Percentiles rank a stretch among this genome's conserved stretches.
These are phyloP conservation scores for Waltergamsia citrina DNA, from an alignment of 2,329 filamentous ascomycete genomes.

Conservation along the genomic window DNA sequence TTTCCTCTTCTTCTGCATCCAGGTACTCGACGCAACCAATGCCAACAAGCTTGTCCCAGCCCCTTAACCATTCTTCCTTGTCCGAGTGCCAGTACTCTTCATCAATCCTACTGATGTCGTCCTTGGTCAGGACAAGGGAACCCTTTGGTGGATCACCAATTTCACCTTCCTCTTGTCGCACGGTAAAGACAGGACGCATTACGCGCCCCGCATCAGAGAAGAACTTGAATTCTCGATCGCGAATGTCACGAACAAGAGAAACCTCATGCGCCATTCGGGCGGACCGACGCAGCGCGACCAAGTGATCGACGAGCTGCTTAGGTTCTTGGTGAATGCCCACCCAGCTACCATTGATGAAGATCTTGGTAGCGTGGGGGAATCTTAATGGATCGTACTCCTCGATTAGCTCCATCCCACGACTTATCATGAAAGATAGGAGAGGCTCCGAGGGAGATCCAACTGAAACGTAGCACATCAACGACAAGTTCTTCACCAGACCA, in stretches of 20 bases:
- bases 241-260: constrained; percentile 89
- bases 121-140: constrained; percentile 72
- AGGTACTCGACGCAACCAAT: constrained; percentile 89
- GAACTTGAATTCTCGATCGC: constrained; percentile 96
- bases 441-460: constrained; percentile 87
- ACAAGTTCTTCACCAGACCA: constrained; percentile 94
- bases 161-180: constrained; percentile 75
- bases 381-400: constrained; percentile 86
- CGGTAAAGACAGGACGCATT: constrained; percentile 85
- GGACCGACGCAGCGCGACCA: constrained; percentile 68
- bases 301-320: constrained; percentile 70
- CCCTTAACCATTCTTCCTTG: constrained; percentile 53
- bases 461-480: constrained; percentile 96
- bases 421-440: constrained; percentile 91
- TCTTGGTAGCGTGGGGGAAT: constrained; percentile 89
- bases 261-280: constrained; percentile 86
- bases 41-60: constrained; percentile 80
- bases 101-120: constrained; percentile 67
- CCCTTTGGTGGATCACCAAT: constrained; percentile 53
- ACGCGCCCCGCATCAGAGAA: constrained; percentile 96
- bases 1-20: constrained; percentile 97
- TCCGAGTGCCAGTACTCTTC: too few species aligned
- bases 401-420: constrained; percentile 89
- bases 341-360: constrained; percentile 98
- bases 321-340: constrained; percentile 91